Evolutionary conservation across 2,329 filamentous ascomycete species (phyloP).

Genomic region (Exophiala spinifera): DNA sequence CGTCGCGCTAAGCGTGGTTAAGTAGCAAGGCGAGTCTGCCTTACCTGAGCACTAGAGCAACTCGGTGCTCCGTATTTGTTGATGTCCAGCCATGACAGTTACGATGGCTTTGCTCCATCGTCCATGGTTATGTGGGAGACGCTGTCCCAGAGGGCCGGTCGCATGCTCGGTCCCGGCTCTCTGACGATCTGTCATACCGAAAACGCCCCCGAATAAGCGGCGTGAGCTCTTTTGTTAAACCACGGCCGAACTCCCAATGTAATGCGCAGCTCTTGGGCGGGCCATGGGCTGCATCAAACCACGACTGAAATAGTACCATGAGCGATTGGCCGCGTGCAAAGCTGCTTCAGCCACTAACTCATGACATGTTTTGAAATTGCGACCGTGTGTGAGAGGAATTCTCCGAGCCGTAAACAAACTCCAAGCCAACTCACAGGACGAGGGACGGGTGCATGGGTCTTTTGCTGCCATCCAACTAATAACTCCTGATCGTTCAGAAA

Average conservation of each 20-base stretch:
- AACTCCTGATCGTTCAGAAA: background rate
- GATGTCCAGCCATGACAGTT: background rate
- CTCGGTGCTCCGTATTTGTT: background rate
- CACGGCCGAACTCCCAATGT: background rate
- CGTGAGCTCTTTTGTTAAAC: background rate
- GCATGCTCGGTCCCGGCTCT: background rate
- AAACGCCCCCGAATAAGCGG: background rate
- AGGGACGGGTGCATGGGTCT: too few species aligned
- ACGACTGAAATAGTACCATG: background rate
- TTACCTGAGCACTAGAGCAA: slow-evolving; percentile 24
- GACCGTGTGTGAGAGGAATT: background rate
- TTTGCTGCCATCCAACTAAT: too few species aligned
- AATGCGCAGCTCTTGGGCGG: background rate
- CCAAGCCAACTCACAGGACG: too few species aligned
- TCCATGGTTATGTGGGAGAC: background rate
- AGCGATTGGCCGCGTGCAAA: background rate
- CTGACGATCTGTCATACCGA: background rate
- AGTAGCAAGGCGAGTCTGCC: slow-evolving; percentile 19
- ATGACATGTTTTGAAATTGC: background rate
- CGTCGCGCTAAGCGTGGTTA: background rate
- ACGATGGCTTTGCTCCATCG: background rate
- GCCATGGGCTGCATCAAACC: background rate
- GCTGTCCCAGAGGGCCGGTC: background rate
- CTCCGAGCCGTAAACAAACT: too few species aligned
- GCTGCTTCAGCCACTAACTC: background rate